phyloP scores from a whole-genome alignment of 1,284 basidiomycete genomes.

The Ganoderma lucidum region DNA sequence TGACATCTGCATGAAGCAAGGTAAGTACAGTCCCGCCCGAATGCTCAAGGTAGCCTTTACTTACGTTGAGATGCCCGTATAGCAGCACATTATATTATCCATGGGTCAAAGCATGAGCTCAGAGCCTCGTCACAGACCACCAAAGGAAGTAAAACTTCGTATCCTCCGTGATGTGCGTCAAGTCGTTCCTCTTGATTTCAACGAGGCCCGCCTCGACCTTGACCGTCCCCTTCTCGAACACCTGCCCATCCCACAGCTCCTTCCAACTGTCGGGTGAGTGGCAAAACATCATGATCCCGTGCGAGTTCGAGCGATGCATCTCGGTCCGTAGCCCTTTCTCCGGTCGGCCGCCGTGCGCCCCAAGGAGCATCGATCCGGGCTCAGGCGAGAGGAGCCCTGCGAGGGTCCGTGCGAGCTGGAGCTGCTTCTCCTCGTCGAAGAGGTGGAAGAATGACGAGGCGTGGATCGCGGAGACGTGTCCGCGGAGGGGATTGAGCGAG shows the following conservation, averaged over 20 bases:
- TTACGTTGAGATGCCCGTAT: neutral
- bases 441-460: conserved; percentile 61
- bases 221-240: conserved; percentile 49
- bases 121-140: conserved; percentile 41
- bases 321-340: conserved; percentile 37
- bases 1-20: neutral
- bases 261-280: conserved; percentile 50
- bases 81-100: neutral
- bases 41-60: neutral
- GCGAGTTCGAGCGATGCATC: neutral
- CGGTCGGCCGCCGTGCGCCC: conserved; percentile 38
- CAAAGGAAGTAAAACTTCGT: conserved; percentile 34
- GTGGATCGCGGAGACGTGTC: conserved; percentile 55
- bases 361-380: conserved; percentile 48
- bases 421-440: conserved; percentile 53
- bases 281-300: conserved; percentile 35
- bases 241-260: conserved; percentile 51
- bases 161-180: neutral
- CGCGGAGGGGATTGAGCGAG: conserved; percentile 53
- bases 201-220: conserved; percentile 42
- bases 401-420: conserved; percentile 48
- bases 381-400: conserved; percentile 49
- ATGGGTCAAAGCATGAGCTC: neutral
- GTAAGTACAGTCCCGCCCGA: neutral
- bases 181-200: conserved; percentile 1